A percentile compares a stretch with the other conserved stretches of the same genome.
These are phyloP conservation scores for Isoetes taiwanensis DNA, from an alignment of 75 land plant species.

Conservation along the genomic window DNA sequence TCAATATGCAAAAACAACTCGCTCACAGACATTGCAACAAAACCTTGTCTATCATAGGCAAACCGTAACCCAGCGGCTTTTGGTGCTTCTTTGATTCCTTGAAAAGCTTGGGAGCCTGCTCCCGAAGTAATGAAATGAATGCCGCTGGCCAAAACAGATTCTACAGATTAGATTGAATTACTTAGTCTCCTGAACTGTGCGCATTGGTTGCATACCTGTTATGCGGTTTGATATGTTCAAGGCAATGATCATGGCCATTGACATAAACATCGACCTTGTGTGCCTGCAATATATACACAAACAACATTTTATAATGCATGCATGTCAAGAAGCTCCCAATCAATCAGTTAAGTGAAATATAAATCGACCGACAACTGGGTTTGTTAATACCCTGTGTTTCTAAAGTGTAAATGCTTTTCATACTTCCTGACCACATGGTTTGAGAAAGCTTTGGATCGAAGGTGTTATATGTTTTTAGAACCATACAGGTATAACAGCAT, in stretches of 20 bases:
- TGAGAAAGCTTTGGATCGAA: slow-evolving; percentile 5
- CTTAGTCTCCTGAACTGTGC: background rate
- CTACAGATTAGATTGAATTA: background rate
- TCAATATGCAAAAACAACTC: slow-evolving; percentile 4
- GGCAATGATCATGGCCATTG: slow-evolving; percentile 95
- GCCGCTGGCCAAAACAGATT: slow-evolving; percentile 35
- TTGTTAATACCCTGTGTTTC: slow-evolving; percentile 4
- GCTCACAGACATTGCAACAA: slow-evolving; percentile 47
- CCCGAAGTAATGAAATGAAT: slow-evolving; percentile 76
- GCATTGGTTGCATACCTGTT: slow-evolving; percentile 35
- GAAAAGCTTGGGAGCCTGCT: slow-evolving; percentile 87
- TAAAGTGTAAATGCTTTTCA: slow-evolving; percentile 5
- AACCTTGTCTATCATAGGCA: slow-evolving; percentile 82
- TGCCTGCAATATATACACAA: slow-evolving; percentile 21
- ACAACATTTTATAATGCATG: background rate
- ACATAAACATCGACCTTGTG: slow-evolving; percentile 65
- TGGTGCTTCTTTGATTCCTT: slow-evolving; percentile 26
- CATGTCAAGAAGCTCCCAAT: background rate
- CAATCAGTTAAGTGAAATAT: background rate
- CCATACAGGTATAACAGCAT: no score
- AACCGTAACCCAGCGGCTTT: slow-evolving; percentile 38
- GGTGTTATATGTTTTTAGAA: background rate
- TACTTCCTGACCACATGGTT: slow-evolving; percentile 9
- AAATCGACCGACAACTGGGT: background rate
- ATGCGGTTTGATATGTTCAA: slow-evolving; percentile 55